Percentiles rank a stretch among this genome's conserved stretches.
phyloP scores from a whole-genome alignment of 2,329 filamentous ascomycete genomes.

The Plectosphaerella cucumerina region DNA sequence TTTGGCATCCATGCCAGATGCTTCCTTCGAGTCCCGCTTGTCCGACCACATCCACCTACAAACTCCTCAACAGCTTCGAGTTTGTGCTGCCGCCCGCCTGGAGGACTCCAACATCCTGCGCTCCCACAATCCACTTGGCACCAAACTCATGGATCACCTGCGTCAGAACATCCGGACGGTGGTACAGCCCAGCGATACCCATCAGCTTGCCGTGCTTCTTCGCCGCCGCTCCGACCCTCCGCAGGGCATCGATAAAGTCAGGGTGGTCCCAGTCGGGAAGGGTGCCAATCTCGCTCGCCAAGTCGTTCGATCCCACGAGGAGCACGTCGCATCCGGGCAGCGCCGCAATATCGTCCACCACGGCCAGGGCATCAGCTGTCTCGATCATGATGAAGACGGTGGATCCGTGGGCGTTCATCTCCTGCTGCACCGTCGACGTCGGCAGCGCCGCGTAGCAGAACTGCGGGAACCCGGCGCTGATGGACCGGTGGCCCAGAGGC shows the following conservation, averaged over 20 bases:
- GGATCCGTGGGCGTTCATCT: constrained; percentile 27
- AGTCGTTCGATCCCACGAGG: constrained; percentile 38
- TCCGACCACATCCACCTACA: too few species aligned
- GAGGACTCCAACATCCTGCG: constrained; percentile 4
- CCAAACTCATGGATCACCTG: constrained; percentile 5
- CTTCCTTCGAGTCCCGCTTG: too few species aligned
- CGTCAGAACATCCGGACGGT: constrained; percentile 24
- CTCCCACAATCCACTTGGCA: constrained; percentile 4
- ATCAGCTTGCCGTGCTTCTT: constrained; percentile 32
- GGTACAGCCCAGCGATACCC: constrained; percentile 34
- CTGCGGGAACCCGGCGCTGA: constrained; percentile 28
- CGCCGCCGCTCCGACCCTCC: constrained; percentile 28
- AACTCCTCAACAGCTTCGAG: neutral
- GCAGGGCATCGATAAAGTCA: neutral
- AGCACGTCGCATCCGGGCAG: constrained; percentile 36
- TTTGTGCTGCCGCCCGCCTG: neutral
- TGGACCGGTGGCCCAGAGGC: constrained; percentile 29
- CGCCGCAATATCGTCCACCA: constrained; percentile 33
- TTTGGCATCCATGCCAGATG: too few species aligned
- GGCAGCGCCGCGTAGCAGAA: constrained; percentile 28
- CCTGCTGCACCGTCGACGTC: constrained; percentile 25
- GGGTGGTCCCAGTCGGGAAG: constrained; percentile 34
- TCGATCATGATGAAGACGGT: constrained; percentile 39
- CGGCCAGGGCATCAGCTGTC: constrained; percentile 31
- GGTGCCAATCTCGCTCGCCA: constrained; percentile 37